These are phyloP conservation scores for Fusarium clavum DNA, from an alignment of 2,329 filamentous ascomycete genomes.

Conservation along the genomic window DNA sequence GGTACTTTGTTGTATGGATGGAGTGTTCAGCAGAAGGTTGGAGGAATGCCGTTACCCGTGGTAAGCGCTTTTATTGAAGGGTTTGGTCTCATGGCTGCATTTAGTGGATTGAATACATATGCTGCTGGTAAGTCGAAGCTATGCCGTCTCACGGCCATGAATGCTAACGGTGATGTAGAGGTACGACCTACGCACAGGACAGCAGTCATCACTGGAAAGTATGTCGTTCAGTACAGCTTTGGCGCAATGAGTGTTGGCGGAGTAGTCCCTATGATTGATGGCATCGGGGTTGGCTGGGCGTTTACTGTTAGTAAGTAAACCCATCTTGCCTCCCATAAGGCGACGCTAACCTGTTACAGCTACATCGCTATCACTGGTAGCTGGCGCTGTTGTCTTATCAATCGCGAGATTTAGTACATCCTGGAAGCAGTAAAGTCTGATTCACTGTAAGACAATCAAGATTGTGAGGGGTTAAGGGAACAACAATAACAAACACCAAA, in stretches of 20 bases:
- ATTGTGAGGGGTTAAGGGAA: neutral
- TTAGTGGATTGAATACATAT: constrained; percentile 55
- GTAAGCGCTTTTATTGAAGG: constrained; percentile 50
- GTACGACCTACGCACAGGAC: constrained; percentile 40
- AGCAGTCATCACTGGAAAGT: constrained; percentile 45
- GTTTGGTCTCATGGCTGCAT: constrained; percentile 52
- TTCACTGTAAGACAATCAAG: neutral
- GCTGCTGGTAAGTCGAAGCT: constrained; percentile 48
- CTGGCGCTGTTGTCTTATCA: constrained; percentile 26
- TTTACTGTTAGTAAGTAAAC: constrained; percentile 41
- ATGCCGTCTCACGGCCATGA: accelerated
- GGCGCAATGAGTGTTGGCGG: constrained; percentile 44
- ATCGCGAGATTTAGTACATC: constrained; percentile 38
- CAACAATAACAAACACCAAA: neutral
- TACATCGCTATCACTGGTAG: constrained; percentile 18
- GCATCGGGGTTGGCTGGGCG: constrained; percentile 42
- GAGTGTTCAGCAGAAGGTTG: constrained; percentile 49
- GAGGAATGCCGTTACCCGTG: constrained; percentile 51
- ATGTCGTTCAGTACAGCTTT: constrained; percentile 45
- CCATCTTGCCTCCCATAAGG: accelerated
- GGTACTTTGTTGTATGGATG: constrained; percentile 52
- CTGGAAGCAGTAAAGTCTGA: constrained; percentile 30
- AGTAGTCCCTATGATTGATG: constrained; percentile 42
- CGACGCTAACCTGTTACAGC: constrained; percentile 14
- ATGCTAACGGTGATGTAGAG: constrained; percentile 29